phyloP scores from a whole-genome alignment of 139 green algal species.

The Klebsormidium nitens region DNA sequence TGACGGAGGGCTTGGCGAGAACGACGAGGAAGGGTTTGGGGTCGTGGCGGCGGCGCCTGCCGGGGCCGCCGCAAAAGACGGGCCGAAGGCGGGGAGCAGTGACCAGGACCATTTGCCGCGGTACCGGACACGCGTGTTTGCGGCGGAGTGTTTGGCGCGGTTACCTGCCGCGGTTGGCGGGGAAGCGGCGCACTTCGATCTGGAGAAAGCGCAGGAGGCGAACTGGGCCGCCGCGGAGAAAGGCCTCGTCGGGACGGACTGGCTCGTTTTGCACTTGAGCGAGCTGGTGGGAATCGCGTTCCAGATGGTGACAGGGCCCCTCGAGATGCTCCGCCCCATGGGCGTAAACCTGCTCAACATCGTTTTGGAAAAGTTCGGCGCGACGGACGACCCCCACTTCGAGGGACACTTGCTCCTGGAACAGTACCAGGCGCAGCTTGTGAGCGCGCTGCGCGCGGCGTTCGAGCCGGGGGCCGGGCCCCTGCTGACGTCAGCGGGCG shows the following conservation, averaged over 20 bases:
- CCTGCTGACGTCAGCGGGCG: constrained; percentile 12
- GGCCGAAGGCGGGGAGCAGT: too few species aligned
- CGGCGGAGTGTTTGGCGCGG: constrained; percentile 51
- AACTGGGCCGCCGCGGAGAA: neutral
- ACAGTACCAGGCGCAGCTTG: constrained; percentile 42
- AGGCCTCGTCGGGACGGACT: constrained; percentile 44
- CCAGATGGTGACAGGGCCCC: constrained; percentile 41
- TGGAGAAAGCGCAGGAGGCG: constrained; percentile 28
- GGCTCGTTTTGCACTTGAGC: constrained; percentile 59
- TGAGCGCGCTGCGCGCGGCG: constrained; percentile 27
- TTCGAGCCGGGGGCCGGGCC: constrained; percentile 12
- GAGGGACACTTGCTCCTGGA: constrained; percentile 45
- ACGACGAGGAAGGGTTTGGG: too few species aligned
- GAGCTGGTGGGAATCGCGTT: constrained; percentile 73
- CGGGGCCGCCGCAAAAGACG: too few species aligned
- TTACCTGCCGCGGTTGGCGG: constrained; percentile 48
- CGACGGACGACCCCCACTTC: constrained; percentile 38
- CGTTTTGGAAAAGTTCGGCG: constrained; percentile 40
- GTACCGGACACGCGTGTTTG: constrained; percentile 76
- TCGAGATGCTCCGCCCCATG: constrained; percentile 40
- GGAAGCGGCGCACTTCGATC: constrained; percentile 58
- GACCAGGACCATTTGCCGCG: constrained; percentile 45
- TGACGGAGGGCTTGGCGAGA: too few species aligned
- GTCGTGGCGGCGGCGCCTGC: too few species aligned
- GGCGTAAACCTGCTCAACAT: constrained; percentile 30